These are phyloP conservation scores for Suhomyces bribrorum DNA, from an alignment of 1,139 yeast genomes.

Conservation along the genomic window DNA sequence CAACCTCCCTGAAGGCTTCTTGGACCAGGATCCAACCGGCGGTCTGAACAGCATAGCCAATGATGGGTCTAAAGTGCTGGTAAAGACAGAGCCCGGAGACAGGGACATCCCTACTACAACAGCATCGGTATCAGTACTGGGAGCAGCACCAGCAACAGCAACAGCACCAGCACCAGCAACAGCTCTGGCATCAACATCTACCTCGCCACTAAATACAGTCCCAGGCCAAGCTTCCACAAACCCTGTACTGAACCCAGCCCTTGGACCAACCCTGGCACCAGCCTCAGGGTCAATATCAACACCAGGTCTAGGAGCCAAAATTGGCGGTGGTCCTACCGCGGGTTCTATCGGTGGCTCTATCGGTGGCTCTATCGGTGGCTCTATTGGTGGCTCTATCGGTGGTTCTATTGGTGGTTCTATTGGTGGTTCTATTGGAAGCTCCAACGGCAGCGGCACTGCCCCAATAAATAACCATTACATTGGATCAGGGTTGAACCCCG, in stretches of 20 bases:
- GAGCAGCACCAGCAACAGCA: slow-evolving; percentile 1
- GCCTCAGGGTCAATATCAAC: neutral
- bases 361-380: neutral
- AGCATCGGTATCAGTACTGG: slow-evolving; percentile 1
- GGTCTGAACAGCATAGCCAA: neutral
- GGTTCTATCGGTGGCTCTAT: neutral
- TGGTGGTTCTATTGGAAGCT: neutral
- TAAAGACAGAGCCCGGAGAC: slow-evolving; percentile 7
- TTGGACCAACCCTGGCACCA: neutral
- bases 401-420: neutral
- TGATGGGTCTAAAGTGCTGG: neutral
- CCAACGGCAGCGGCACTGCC: neutral
- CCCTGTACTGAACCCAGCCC: neutral
- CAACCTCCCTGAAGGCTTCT: slow-evolving; percentile 20
- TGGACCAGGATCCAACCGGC: slow-evolving; percentile 16
- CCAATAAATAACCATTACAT: neutral
- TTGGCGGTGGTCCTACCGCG: neutral
- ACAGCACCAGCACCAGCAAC: neutral
- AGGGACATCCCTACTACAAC: neutral
- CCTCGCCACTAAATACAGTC: neutral
- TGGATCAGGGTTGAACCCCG: slow-evolving; percentile 1
- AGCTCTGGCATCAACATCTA: neutral
- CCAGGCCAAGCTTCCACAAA: neutral
- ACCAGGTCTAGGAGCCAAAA: neutral
- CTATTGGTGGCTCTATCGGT: neutral